Evolutionary conservation across 805 yeast species (phyloP).

Genomic region (Tetrapisispora namnaoensis): DNA sequence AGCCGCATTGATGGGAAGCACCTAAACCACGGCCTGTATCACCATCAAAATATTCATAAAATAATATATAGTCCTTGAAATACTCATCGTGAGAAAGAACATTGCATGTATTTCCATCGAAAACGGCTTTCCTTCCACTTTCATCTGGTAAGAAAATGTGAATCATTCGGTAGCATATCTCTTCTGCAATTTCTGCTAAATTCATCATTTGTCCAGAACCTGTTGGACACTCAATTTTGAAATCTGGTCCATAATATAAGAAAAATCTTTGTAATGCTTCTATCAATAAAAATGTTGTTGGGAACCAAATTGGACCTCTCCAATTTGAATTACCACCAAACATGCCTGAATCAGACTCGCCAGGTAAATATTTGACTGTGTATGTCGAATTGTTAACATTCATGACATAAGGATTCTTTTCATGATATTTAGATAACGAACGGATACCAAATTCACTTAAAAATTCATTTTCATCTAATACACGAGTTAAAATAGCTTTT

Average conservation of each 20-base stretch:
- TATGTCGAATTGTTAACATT: slow-evolving; percentile 67
- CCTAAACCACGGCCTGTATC: slow-evolving; percentile 93
- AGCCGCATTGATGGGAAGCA: slow-evolving; percentile 90
- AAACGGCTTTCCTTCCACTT: background rate
- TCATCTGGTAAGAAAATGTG: slow-evolving; percentile 63
- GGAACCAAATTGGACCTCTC: slow-evolving; percentile 98
- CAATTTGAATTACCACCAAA: slow-evolving; percentile 96
- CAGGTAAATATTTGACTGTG: slow-evolving; percentile 67
- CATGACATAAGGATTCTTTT: slow-evolving; percentile 76
- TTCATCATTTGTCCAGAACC: slow-evolving; percentile 70
- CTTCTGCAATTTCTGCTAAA: slow-evolving; percentile 85
- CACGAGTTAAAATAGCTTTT: slow-evolving; percentile 59
- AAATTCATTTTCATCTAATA: slow-evolving; percentile 83
- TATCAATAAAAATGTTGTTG: slow-evolving; percentile 74
- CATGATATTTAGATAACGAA: slow-evolving; percentile 79
- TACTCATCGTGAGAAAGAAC: slow-evolving; percentile 53
- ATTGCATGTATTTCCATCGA: background rate
- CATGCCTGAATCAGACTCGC: slow-evolving; percentile 85
- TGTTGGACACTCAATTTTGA: slow-evolving; percentile 80
- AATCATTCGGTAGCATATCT: slow-evolving; percentile 76
- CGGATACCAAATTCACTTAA: slow-evolving; percentile 78
- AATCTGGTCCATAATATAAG: slow-evolving; percentile 75
- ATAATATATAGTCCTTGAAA: slow-evolving; percentile 68
- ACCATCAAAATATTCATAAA: slow-evolving; percentile 85
- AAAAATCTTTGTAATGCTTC: slow-evolving; percentile 83